A percentile compares a stretch with the other conserved stretches of the same genome.
Evolutionary conservation across 2,329 filamentous ascomycete genomes (phyloP).

Genomic region (Xylaria sp.): DNA sequence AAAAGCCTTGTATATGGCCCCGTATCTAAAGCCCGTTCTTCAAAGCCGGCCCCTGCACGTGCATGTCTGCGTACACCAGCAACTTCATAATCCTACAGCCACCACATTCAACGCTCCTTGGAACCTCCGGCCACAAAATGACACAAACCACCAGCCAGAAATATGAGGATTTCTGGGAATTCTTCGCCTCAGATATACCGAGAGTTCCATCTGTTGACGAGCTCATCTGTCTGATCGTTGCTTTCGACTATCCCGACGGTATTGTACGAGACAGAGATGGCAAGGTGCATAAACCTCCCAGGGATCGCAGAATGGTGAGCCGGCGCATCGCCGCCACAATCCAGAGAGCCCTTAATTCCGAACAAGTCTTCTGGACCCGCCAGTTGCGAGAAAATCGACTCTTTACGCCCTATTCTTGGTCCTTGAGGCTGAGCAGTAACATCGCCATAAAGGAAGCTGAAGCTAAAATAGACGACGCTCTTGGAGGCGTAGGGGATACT

Average conservation of each 20-base stretch:
- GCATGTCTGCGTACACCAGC: too few relatives aligned
- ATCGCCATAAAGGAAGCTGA: constrained; percentile 3
- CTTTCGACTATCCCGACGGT: constrained; percentile 7
- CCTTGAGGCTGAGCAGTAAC: not conserved
- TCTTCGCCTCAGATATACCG: constrained; percentile 1
- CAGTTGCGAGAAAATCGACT: not conserved
- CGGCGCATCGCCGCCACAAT: not conserved
- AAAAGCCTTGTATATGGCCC: too few relatives aligned
- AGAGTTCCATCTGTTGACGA: constrained; percentile 11
- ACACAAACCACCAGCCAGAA: not conserved
- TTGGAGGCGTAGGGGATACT: not conserved
- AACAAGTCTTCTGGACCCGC: not conserved
- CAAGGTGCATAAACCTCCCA: not conserved
- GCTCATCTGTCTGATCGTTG: constrained; percentile 13
- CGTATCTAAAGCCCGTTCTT: too few relatives aligned
- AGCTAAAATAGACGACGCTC: not conserved
- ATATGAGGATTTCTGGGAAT: constrained; percentile 8
- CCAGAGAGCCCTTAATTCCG: not conserved
- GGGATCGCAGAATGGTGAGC: not conserved
- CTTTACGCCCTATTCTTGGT: constrained; percentile 3
- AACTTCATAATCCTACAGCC: not conserved
- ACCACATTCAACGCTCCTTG: not conserved
- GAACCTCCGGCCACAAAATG: not conserved
- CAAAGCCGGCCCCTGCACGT: too few relatives aligned
- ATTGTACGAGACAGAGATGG: constrained; percentile 9